A percentile compares a stretch with the other conserved stretches of the same genome.
Evolutionary conservation across 208 protist genomes (phyloP).

Genomic region (Trypanosoma theileri): DNA sequence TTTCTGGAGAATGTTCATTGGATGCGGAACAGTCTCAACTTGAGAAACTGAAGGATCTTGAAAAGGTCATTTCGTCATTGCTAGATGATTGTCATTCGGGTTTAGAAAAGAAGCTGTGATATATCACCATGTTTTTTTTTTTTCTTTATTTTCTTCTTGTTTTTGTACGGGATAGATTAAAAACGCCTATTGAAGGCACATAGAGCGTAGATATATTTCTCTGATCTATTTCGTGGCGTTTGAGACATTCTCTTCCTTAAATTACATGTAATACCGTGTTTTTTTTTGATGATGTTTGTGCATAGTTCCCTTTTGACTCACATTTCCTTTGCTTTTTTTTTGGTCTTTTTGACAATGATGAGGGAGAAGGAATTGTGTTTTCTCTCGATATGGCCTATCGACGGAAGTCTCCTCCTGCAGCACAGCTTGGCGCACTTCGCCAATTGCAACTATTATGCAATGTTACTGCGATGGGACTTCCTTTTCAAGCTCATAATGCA

Average conservation of each 20-base stretch:
- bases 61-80: slow-evolving; percentile 17
- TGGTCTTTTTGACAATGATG: slow-evolving; percentile 4
- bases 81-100: slow-evolving; percentile 9
- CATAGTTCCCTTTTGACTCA: not conserved
- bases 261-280: not conserved
- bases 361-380: slow-evolving; percentile 4
- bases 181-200: not conserved
- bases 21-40: slow-evolving; percentile 21
- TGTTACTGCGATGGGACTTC: slow-evolving; percentile 32
- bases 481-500: slow-evolving; percentile 87
- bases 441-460: slow-evolving; percentile 73
- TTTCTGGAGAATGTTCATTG: slow-evolving; percentile 7
- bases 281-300: not conserved
- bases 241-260: not conserved
- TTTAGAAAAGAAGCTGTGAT: slow-evolving; percentile 5
- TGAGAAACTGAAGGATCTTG: slow-evolving; percentile 20
- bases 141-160: slow-evolving; percentile 12
- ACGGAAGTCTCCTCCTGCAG: slow-evolving; percentile 48
- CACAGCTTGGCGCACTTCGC: slow-evolving; percentile 45
- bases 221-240: not conserved
- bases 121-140: not conserved
- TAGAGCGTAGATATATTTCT: not conserved
- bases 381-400: slow-evolving; percentile 56
- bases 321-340: slow-evolving; percentile 17
- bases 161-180: slow-evolving; percentile 6